A percentile compares a stretch with the other conserved stretches of the same genome.
phyloP scores from a whole-genome alignment of 2,329 filamentous ascomycete species.

The Cytospora paraplurivora region DNA sequence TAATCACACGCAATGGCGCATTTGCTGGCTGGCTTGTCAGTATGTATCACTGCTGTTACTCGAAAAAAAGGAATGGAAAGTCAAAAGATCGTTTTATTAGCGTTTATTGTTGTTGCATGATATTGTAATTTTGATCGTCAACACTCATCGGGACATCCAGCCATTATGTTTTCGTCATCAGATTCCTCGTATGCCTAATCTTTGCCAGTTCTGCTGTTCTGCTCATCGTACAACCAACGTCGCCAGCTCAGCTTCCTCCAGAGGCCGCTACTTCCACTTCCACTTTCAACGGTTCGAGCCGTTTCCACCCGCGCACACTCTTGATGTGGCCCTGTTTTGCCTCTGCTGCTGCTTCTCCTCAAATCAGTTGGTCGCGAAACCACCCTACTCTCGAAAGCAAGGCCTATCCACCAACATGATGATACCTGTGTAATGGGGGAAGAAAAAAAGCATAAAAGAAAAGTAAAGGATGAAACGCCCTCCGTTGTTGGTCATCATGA shows the following conservation, averaged over 20 bases:
- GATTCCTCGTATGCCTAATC: slow-evolving; percentile 15
- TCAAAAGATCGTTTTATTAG: slow-evolving; percentile 12
- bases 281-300: not conserved
- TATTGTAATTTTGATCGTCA: not conserved
- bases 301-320: not conserved
- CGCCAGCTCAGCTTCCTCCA: not conserved
- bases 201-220: slow-evolving; percentile 14
- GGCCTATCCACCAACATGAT: slow-evolving; percentile 8
- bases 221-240: slow-evolving; percentile 20
- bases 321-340: not conserved
- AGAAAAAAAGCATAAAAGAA: not conserved
- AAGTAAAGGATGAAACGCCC: slow-evolving; percentile 17
- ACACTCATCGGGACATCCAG: slow-evolving; percentile 1
- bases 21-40: slow-evolving; percentile 1
- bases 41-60: not conserved
- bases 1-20: slow-evolving; percentile 7
- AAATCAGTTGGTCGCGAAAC: not conserved
- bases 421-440: not conserved
- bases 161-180: slow-evolving; percentile 3
- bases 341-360: not conserved
- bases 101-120: not conserved
- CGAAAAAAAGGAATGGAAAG: slow-evolving; percentile 1
- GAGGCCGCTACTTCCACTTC: not conserved
- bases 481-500: slow-evolving; percentile 29
- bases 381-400: slow-evolving; percentile 1